Conservation (phyloP, 306 rosid species). For the Cicer bijugum region DNA sequence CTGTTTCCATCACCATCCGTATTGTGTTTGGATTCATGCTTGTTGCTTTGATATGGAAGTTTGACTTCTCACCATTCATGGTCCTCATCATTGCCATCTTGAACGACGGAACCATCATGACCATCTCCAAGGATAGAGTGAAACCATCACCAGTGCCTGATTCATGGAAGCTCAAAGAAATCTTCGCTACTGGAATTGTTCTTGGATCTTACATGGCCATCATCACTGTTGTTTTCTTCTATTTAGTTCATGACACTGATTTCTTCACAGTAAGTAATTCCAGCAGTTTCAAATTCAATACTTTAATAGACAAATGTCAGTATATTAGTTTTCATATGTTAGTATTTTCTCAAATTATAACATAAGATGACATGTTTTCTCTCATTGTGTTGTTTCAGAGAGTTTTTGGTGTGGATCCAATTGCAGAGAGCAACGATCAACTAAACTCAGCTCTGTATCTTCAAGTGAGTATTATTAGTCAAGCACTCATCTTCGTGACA, state of each 20-base stretch:
- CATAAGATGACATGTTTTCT: neutral
- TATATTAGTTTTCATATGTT: no score
- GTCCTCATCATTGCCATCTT: conserved; percentile 81
- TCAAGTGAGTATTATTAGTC: conserved; percentile 94
- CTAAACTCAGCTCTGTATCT: conserved; percentile 89
- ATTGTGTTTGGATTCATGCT: conserved; percentile 88
- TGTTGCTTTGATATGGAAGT: conserved; percentile 81
- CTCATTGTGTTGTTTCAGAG: conserved; percentile 39
- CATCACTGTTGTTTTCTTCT: conserved; percentile 78
- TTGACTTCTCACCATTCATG: conserved; percentile 93
- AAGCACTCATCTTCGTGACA: conserved; percentile 91
- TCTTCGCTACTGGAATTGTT: conserved; percentile 79
- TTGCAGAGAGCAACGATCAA: conserved; percentile 43
- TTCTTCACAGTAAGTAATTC: conserved; percentile 65
- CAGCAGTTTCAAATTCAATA: neutral
- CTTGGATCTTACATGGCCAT: conserved; percentile 94
- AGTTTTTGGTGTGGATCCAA: conserved; percentile 55
- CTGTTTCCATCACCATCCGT: conserved; percentile 95
- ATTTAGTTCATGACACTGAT: conserved; percentile 58
- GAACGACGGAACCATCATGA: conserved; percentile 96
- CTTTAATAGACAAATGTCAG: no score
- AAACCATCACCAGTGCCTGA: conserved; percentile 96
- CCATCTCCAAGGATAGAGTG: conserved; percentile 91
- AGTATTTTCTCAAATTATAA: no score
- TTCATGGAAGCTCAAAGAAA: conserved; percentile 93